phyloP scores from a whole-genome alignment of 2,329 filamentous ascomycete genomes.

The Colletotrichum kahawae region DNA sequence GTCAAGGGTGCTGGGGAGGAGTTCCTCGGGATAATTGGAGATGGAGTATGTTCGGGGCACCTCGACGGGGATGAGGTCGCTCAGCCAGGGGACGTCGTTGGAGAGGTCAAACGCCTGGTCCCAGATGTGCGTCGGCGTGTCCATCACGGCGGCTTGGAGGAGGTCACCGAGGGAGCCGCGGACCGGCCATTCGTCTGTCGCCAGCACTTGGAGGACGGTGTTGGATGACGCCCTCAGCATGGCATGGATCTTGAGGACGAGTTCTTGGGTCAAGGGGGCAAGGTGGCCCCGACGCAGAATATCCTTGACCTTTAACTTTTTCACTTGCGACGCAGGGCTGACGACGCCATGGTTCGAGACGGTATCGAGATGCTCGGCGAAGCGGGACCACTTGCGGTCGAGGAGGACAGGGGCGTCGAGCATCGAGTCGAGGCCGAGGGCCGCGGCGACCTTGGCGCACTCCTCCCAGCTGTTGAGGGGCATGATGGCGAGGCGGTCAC shows the following conservation, averaged over 20 bases:
- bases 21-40: conserved; percentile 52
- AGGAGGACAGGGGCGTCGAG: conserved; percentile 46
- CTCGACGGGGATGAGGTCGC: conserved; percentile 51
- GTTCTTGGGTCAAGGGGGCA: conserved; percentile 55
- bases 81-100: conserved; percentile 48
- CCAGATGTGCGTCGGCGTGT: conserved; percentile 55
- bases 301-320: conserved; percentile 48
- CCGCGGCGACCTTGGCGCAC: conserved; percentile 58
- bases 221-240: conserved; percentile 55
- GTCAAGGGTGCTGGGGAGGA: conserved; percentile 56
- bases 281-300: conserved; percentile 57
- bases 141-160: conserved; percentile 50
- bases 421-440: conserved; percentile 51
- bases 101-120: conserved; percentile 53
- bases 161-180: conserved; percentile 55
- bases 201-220: conserved; percentile 52
- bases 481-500: conserved; percentile 59
- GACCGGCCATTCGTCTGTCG: conserved; percentile 57
- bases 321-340: conserved; percentile 18
- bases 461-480: conserved; percentile 60
- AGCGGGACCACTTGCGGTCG: conserved; percentile 49
- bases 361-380: conserved; percentile 49
- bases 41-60: conserved; percentile 60
- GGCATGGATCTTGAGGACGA: conserved; percentile 54
- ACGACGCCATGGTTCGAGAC: conserved; percentile 32